These are phyloP conservation scores for Taphrina populina DNA, from an alignment of 1,139 yeast genomes.

Conservation along the genomic window DNA sequence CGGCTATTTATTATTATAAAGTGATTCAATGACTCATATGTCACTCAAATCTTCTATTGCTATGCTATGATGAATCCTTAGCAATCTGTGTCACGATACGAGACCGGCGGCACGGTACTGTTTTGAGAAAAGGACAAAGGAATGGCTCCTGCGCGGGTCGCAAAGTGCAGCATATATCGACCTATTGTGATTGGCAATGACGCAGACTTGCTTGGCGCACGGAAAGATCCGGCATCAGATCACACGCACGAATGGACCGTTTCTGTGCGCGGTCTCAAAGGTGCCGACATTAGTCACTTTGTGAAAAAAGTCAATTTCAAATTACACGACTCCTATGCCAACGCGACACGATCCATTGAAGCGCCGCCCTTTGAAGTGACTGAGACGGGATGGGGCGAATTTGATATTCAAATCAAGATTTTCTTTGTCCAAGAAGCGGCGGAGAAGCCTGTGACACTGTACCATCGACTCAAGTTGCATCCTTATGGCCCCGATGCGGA, in stretches of 20 bases:
- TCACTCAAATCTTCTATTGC: no score
- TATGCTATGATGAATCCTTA: no score
- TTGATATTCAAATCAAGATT: conserved; percentile 83
- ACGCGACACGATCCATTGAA: conserved; percentile 79
- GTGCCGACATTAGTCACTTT: conserved; percentile 76
- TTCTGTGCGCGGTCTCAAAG: conserved; percentile 78
- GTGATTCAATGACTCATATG: no score
- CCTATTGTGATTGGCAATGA: conserved; percentile 35
- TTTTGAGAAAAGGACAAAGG: no score
- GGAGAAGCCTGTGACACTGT: conserved; percentile 81
- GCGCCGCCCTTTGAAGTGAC: conserved; percentile 91
- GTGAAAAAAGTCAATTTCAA: conserved; percentile 91
- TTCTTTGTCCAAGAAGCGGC: conserved; percentile 81
- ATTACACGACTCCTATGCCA: conserved; percentile 88
- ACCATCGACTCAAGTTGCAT: conserved; percentile 87
- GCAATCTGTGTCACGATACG: no score
- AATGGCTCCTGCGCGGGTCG: conserved; percentile 33
- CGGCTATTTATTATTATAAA: no score
- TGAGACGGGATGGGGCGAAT: conserved; percentile 99
- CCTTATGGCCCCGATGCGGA: conserved; percentile 63
- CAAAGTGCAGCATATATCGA: conserved; percentile 30
- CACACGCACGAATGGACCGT: conserved; percentile 97
- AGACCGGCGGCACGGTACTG: no score
- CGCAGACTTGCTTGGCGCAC: conserved; percentile 32
- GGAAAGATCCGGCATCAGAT: conserved; percentile 54